These are phyloP conservation scores for Poa annua DNA, from an alignment of 176 grass and related monocot species.

Conservation along the genomic window DNA sequence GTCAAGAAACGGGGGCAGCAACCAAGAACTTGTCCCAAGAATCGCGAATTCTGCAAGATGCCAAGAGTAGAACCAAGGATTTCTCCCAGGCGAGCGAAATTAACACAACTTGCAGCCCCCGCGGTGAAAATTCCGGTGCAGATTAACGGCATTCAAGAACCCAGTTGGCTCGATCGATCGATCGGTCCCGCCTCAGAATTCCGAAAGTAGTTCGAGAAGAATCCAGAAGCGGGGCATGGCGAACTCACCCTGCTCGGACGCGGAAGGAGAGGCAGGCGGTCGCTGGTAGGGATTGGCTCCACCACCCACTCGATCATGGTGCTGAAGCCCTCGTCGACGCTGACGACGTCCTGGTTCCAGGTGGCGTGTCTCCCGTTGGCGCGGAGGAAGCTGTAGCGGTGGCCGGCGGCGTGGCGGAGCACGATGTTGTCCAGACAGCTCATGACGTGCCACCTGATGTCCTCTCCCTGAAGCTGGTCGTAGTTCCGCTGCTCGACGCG, in stretches of 20 bases:
- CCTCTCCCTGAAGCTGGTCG: background rate
- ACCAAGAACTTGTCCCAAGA: background rate
- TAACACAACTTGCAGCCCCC: background rate
- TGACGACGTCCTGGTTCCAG: background rate
- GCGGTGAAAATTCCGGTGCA: background rate
- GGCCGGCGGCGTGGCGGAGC: background rate
- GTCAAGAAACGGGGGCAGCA: constrained; percentile 7
- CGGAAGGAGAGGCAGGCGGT: background rate
- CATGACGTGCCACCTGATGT: constrained; percentile 6
- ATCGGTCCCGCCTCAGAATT: background rate
- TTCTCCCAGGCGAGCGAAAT: background rate
- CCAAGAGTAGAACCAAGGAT: background rate
- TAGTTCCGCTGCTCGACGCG: background rate
- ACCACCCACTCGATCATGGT: constrained; percentile 32
- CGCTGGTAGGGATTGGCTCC: background rate
- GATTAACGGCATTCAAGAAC: background rate
- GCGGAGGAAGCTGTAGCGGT: constrained; percentile 27
- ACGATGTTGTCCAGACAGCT: background rate
- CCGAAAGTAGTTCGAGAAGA: background rate
- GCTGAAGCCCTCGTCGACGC: background rate
- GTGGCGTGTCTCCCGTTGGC: background rate
- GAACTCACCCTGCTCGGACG: background rate
- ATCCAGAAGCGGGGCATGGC: background rate
- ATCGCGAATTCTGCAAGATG: background rate
- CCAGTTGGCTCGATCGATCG: background rate